Conservation (phyloP, 768 basidiomycete species). For the Calocybe gangraenosa region DNA sequence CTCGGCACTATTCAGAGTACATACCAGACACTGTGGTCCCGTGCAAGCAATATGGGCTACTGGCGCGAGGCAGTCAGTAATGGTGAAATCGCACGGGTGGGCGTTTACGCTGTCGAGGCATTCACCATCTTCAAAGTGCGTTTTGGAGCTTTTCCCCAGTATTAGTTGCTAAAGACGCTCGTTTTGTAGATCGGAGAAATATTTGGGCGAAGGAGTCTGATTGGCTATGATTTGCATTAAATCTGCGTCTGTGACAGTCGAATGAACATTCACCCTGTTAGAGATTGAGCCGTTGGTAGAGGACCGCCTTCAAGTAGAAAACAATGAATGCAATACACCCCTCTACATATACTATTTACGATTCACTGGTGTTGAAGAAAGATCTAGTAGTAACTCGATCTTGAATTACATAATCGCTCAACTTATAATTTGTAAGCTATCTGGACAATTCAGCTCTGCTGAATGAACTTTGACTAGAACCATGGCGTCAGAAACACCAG, state of each 20-base stretch:
- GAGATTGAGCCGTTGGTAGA: too few relatives aligned
- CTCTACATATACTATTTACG: too few relatives aligned
- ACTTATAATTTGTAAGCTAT: constrained; percentile 6
- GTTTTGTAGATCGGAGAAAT: constrained; percentile 77
- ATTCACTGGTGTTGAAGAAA: too few relatives aligned
- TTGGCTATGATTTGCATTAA: constrained; percentile 73
- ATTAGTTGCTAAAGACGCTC: neutral
- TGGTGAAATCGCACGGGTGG: constrained; percentile 66
- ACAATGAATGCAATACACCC: too few relatives aligned
- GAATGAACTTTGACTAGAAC: neutral
- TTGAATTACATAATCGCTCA: constrained; percentile 10
- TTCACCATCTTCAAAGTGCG: constrained; percentile 85
- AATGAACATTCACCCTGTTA: too few relatives aligned
- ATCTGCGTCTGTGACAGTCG: neutral
- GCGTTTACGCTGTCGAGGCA: constrained; percentile 78
- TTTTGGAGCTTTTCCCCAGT: neutral
- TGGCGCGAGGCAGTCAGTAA: constrained; percentile 56
- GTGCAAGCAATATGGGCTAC: constrained; percentile 53
- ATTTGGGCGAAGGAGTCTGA: constrained; percentile 69
- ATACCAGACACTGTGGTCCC: constrained; percentile 63
- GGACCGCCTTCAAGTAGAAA: too few relatives aligned
- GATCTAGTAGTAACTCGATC: too few relatives aligned
- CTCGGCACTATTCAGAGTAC: constrained; percentile 48
- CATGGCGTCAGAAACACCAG: constrained; percentile 34
- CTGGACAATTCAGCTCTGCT: too few relatives aligned